Evolutionary conservation across 371 early-diverging fungal genomes (phyloP).

Genomic region (Apophysomyces variabilis): DNA sequence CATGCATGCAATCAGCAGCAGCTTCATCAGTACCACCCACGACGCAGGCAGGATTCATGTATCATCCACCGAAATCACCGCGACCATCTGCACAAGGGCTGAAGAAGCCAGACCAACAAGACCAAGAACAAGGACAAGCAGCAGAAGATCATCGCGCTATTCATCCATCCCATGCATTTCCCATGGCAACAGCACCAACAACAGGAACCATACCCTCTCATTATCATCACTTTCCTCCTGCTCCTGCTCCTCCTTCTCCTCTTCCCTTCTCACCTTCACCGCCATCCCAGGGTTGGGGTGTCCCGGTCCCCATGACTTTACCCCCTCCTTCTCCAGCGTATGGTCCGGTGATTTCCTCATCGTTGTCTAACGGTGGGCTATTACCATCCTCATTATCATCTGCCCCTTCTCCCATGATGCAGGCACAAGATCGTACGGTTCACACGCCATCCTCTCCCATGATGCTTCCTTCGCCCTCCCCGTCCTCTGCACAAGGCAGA

Average conservation of each 20-base stretch:
- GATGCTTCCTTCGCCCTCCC: conserved; percentile 1
- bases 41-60: neutral
- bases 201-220: conserved; percentile 11
- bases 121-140: neutral
- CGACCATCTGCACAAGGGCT: conserved; percentile 14
- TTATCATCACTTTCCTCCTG: too few relatives aligned
- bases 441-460: conserved; percentile 16
- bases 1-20: neutral
- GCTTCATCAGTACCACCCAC: neutral
- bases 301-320: neutral
- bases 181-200: neutral
- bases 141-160: too few relatives aligned
- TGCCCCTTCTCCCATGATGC: conserved; percentile 25
- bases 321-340: conserved; percentile 23
- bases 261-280: neutral
- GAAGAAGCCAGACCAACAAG: conserved; percentile 7
- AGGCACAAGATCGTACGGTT: conserved; percentile 7
- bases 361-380: neutral
- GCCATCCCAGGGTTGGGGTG: neutral
- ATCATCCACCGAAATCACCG: conserved; percentile 32
- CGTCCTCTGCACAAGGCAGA: neutral
- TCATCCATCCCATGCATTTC: neutral
- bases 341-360: conserved; percentile 4
- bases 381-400: conserved; percentile 6
- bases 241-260: neutral